These are phyloP conservation scores for Russula brevipes DNA, from an alignment of 768 basidiomycete genomes.

Conservation along the genomic window DNA sequence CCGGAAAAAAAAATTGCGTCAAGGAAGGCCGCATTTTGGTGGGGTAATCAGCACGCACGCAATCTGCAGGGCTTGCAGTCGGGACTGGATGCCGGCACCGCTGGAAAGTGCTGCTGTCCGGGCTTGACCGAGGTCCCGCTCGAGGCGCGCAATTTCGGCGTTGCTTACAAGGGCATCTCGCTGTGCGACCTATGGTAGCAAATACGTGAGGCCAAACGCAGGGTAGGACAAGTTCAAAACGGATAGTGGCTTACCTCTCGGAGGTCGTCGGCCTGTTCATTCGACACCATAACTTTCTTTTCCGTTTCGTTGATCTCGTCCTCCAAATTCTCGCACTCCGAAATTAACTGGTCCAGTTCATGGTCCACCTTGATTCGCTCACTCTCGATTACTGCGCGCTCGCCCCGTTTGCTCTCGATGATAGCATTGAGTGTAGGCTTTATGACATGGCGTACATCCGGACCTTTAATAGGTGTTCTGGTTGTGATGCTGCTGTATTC, in stretches of 20 bases:
- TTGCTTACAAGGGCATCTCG: constrained; percentile 65
- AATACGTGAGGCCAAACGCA: not conserved
- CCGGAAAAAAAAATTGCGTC: constrained; percentile 4
- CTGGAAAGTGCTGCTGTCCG: constrained; percentile 70
- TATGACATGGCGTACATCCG: constrained; percentile 65
- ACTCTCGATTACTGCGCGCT: constrained; percentile 66
- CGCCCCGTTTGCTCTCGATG: constrained; percentile 65
- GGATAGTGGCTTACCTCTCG: constrained; percentile 55
- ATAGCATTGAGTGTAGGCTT: constrained; percentile 71
- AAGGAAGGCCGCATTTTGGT: constrained; percentile 8
- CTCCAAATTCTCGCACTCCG: constrained; percentile 76
- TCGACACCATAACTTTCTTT: constrained; percentile 63
- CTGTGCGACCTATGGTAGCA: constrained; percentile 56
- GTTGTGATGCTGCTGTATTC: constrained; percentile 69
- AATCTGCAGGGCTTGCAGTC: constrained; percentile 71
- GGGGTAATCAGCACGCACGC: constrained; percentile 43
- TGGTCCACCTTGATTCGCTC: constrained; percentile 78
- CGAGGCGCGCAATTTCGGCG: constrained; percentile 59
- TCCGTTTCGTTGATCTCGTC: constrained; percentile 71
- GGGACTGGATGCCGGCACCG: constrained; percentile 78
- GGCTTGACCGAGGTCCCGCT: constrained; percentile 69
- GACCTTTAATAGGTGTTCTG: constrained; percentile 57
- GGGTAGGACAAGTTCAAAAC: not conserved
- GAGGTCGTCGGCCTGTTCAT: constrained; percentile 73
- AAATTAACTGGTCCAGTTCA: constrained; percentile 68